These are phyloP conservation scores for Exophiala spinifera DNA, from an alignment of 2,329 filamentous ascomycete genomes.

Conservation along the genomic window DNA sequence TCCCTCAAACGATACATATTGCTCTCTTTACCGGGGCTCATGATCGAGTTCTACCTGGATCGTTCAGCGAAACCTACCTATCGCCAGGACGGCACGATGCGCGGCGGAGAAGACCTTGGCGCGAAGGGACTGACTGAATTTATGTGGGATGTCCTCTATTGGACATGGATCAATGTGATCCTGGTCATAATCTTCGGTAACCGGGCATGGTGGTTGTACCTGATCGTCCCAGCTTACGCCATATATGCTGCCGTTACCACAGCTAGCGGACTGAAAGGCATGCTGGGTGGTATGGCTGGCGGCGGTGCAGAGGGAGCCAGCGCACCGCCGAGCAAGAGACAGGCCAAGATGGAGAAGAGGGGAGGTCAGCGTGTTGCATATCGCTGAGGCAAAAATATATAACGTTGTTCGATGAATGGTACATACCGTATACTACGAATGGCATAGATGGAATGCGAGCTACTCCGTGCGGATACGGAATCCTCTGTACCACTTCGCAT, in stretches of 20 bases:
- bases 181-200: slow-evolving; percentile 78
- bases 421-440: too few relatives aligned
- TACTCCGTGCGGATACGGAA: too few relatives aligned
- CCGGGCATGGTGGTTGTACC: slow-evolving; percentile 67
- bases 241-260: slow-evolving; percentile 46
- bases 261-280: slow-evolving; percentile 44
- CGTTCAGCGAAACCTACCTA: slow-evolving; percentile 75
- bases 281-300: slow-evolving; percentile 40
- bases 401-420: too few relatives aligned
- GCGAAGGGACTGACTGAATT: slow-evolving; percentile 90
- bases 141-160: slow-evolving; percentile 96
- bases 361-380: slow-evolving; percentile 45
- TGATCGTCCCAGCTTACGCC: slow-evolving; percentile 49
- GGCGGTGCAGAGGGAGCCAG: slow-evolving; percentile 37
- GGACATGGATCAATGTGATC: slow-evolving; percentile 77
- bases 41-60: slow-evolving; percentile 85
- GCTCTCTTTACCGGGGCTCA: slow-evolving; percentile 69
- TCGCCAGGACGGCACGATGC: slow-evolving; percentile 64
- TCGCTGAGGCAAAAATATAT: slow-evolving; percentile 31
- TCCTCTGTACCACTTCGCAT: too few relatives aligned
- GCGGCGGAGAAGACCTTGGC: slow-evolving; percentile 80
- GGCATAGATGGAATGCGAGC: too few relatives aligned
- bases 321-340: slow-evolving; percentile 47
- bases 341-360: slow-evolving; percentile 54
- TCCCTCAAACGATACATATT: slow-evolving; percentile 66